Percentiles rank a stretch among this genome's conserved stretches.
Conservation (phyloP, 75 land plant species). For the Isoetes taiwanensis region DNA sequence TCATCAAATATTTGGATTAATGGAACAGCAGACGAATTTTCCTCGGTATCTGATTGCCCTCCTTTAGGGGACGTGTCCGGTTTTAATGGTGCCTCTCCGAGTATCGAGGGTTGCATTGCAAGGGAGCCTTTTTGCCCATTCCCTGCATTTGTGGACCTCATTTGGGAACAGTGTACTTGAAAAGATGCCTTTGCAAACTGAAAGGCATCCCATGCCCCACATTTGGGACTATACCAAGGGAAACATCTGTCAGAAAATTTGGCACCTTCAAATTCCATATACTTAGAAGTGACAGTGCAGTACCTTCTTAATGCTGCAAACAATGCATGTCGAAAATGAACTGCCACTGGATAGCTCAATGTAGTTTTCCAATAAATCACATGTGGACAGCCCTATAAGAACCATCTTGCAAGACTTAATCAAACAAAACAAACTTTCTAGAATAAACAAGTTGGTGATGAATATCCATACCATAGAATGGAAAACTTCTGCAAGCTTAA, state of each 20-base stretch:
- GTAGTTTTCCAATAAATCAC: constrained; percentile 64
- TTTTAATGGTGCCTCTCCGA: constrained; percentile 31
- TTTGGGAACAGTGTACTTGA: constrained; percentile 36
- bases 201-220: constrained; percentile 72
- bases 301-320: constrained; percentile 65
- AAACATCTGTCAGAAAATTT: not conserved
- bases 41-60: constrained; percentile 25
- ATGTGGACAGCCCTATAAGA: constrained; percentile 54
- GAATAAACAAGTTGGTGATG: not conserved
- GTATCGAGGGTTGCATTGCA: constrained; percentile 39
- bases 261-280: not conserved
- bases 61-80: constrained; percentile 34
- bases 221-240: constrained; percentile 36
- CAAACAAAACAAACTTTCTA: not conserved
- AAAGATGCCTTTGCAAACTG: constrained; percentile 78
- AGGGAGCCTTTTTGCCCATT: constrained; percentile 19
- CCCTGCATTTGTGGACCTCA: constrained; percentile 21
- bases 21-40: constrained; percentile 24
- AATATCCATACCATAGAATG: constrained; percentile 37
- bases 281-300: not conserved
- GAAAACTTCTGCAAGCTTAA: constrained; percentile 51
- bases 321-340: constrained; percentile 66
- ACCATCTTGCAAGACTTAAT: not conserved
- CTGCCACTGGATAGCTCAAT: constrained; percentile 35
- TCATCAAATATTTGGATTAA: constrained; percentile 66